Conservation (phyloP, 2,329 filamentous ascomycete species). For the Calycina herbarum region DNA sequence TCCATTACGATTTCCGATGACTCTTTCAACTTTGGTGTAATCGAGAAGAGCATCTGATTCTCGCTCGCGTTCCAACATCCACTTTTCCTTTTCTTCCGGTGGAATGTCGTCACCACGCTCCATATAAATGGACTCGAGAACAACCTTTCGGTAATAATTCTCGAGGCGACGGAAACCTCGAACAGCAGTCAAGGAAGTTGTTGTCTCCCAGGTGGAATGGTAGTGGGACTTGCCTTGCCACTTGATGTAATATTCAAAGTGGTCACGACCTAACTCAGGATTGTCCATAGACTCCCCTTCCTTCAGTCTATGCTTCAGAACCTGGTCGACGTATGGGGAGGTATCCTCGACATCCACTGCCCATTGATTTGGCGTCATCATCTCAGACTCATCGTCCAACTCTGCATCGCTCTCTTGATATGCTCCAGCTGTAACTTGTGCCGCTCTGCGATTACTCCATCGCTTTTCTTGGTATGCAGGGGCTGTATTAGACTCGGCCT, state of each 20-base stretch:
- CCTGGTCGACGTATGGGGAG: slow-evolving; percentile 83
- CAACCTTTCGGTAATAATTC: slow-evolving; percentile 87
- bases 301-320: slow-evolving; percentile 81
- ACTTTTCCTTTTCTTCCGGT: slow-evolving; percentile 87
- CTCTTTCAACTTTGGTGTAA: slow-evolving; percentile 87
- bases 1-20: slow-evolving; percentile 80
- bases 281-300: slow-evolving; percentile 61
- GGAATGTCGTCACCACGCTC: slow-evolving; percentile 71
- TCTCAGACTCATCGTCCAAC: slow-evolving; percentile 63
- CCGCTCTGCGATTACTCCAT: slow-evolving; percentile 85
- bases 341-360: slow-evolving; percentile 70
- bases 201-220: slow-evolving; percentile 92
- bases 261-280: slow-evolving; percentile 60
- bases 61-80: slow-evolving; percentile 90
- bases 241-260: slow-evolving; percentile 93
- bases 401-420: slow-evolving; percentile 70
- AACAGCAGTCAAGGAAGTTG: slow-evolving; percentile 70
- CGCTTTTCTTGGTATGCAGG: slow-evolving; percentile 77
- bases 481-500: slow-evolving; percentile 64
- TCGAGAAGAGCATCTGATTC: slow-evolving; percentile 86
- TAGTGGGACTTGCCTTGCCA: slow-evolving; percentile 96
- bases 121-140: slow-evolving; percentile 78
- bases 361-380: slow-evolving; percentile 70
- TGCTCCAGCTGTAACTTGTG: slow-evolving; percentile 63
- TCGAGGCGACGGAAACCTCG: slow-evolving; percentile 87